Base-by-base conservation (phyloP, 2,329 filamentous ascomycete genomes). In the Stemphylium lycopersici region DNA sequence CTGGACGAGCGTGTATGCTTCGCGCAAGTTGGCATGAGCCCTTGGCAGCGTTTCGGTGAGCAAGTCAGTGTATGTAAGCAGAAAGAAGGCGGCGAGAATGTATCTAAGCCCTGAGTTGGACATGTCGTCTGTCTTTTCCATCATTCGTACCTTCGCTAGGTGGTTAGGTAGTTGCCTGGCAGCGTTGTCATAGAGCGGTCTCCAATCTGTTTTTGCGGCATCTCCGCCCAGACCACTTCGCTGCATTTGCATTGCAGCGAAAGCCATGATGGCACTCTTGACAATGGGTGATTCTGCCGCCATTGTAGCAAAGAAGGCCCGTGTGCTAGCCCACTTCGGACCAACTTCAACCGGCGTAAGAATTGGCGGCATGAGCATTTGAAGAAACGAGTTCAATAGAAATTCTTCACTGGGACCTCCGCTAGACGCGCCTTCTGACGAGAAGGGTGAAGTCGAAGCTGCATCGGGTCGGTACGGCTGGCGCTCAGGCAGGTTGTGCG, bases 31-130 rank as follows among this genome's bases (percentile, higher is more conserved):
- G 1, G 75, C 70, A 57, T 83, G 48, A 11, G 48, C 48, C 29
- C 48, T 36, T 32, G 41, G 41, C 13, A 52, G 15, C 31, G 38
- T 31, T 71, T 41, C 15, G 63, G 60, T 67, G 59, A 75, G 36
- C 4, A 52, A 67, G 56, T 84, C 81, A 18, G 82, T 80, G 55
- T 84, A 84, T 42, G 80, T 81, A 3, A 84, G 73, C 52, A 84
- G 79, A 68, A 84, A 84, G 7, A 83, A 63, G 0, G 81, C 76
- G 1, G 80, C 81, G 5, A 85, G 73, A 3, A 83, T 69, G 34
- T 80, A 70, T 55, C 81, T 77, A 20, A 74, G 52, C 16, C 49
- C 54, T 13, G 43, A 52, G 33, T 48, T 63, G 11, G 33, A 46
- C 11, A 45, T 62, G 32, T 59, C 64, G 26, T 34, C 56, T 1